Evolutionary conservation across 2,329 filamentous ascomycete genomes (phyloP), one percentile per base, ranked within the genome.

Genomic region (Zymoseptoria pseudotritici): DNA sequence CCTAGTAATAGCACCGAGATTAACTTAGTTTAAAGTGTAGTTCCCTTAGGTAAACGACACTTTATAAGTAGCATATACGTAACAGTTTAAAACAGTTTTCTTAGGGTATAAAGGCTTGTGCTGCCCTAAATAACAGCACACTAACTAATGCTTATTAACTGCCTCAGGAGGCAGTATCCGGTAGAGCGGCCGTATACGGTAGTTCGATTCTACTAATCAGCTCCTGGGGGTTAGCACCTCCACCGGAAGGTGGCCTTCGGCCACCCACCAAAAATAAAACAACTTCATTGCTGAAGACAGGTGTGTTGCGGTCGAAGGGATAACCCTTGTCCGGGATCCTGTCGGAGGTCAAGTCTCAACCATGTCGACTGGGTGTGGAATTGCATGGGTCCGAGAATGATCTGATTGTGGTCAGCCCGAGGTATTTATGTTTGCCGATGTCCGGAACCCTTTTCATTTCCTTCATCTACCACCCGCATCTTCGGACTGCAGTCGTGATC

Each of bases 201-300:
- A 11, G 54, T 55, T 55, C 54, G 54, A 55, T 49, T 55, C 54
- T 8, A n/a, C 21, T 42, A 49, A 55, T 22, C 17, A 46, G 54
- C 54, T 36, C 36, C 54, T 29, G 9, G 26, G 29, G 36, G 54
- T 24, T 21, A 11, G 50, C 50, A 52, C 50, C 50, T 52, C 50
- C 17, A 52, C 50, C 22, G 50, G 20, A 52, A 52, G 22, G 50
- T 24, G 10, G 22, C 50, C 50, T 52, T 11, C 50, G 20, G 20
- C 50, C 10, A 52, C 4, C 50, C 17, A 52, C 20, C 20, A 52
- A 52, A 52, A 52, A 21, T 8, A 52, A 52, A 52, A 52, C 50
- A 52, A 52, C 50, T 52, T 52, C 20, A 52, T 52, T 13, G 50
- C 50, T 52, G 2, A 46, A n/a, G 2, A 29, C 7, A 24, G 22